Evolutionary conservation across 805 yeast species (phyloP), one percentile per base, ranked within the genome.

Genomic region (Metschnikowia henanensis): DNA sequence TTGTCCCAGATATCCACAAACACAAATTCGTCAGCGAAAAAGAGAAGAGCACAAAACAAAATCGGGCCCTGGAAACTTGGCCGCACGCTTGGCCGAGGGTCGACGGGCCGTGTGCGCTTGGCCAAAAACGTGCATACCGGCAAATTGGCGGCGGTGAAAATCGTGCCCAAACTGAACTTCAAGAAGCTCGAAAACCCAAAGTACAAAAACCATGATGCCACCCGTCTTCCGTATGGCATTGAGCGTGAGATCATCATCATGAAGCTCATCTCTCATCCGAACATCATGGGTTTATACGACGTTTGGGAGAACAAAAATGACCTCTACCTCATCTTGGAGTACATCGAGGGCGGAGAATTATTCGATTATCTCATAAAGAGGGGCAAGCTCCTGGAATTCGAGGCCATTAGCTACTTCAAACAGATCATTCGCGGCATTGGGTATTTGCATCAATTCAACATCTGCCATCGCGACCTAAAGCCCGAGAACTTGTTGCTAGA

Each of bases 51-150:
- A 40, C 81, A 76, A 54, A 76, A 77, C 51, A 75, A 80, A 53
- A 83, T 94, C 35, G 99, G 99, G 2, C 97, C 99, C 2, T 94
- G 99, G 99, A 87, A 89, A 60, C 72, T 94, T 29, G 98, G 98
- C 22, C 78, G 92, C 53, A 94, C 99, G 2, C 71, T 94, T 39
- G 99, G 99, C 19, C 77, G 95, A 46, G 99, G 99, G n/a, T 86
- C 96, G 12, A 88, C 97, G 1, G 98, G 99, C 19, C 78, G 97
- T 49, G 99, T 94, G 15, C 73, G 96, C 47, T 74, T 94, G 43
- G 98, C 99, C 13, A 84, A 89, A 54, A 95, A 94, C 62, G 77
- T 82, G 33, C 77, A 78, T 41, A 84, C 94, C 1, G 94, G 94
- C 37, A 84, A 89, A 65, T 77, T 89, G 45, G 98, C 99, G 3